Percentiles rank a stretch among this genome's conserved stretches.
Conservation (phyloP, 202 grass and related monocot species). For the Setaria viridis region DNA sequence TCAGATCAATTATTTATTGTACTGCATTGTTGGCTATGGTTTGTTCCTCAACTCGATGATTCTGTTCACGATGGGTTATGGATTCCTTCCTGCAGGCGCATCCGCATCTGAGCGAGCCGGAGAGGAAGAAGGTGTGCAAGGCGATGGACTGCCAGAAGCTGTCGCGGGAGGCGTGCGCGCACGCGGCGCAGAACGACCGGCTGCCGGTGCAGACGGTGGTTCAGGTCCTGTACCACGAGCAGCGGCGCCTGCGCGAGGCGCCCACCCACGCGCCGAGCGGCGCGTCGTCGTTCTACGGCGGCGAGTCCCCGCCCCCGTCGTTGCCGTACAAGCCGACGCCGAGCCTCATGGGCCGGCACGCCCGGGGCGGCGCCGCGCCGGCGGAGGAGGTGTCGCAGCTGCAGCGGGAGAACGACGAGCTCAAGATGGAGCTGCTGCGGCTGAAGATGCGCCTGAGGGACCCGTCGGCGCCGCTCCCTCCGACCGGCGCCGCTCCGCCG, state of each 20-base stretch:
- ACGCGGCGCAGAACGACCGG: conserved; percentile 91
- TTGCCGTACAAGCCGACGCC: conserved; percentile 45
- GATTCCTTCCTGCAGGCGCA: conserved; percentile 56
- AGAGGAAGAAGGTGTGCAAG: conserved; percentile 81
- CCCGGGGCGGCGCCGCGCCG: conserved; percentile 34
- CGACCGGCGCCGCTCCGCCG: background rate
- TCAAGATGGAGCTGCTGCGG: conserved; percentile 67
- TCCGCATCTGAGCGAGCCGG: conserved; percentile 59
- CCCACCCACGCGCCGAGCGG: conserved; percentile 37
- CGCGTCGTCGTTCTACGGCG: conserved; percentile 40
- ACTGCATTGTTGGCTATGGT: background rate
- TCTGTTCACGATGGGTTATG: background rate
- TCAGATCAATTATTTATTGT: background rate
- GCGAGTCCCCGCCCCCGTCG: conserved; percentile 61
- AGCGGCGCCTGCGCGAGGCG: conserved; percentile 65
- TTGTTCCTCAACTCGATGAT: background rate
- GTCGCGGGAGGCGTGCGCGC: conserved; percentile 89
- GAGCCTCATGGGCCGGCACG: conserved; percentile 43
- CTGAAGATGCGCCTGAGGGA: conserved; percentile 68
- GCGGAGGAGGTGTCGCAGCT: conserved; percentile 71
- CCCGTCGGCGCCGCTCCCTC: background rate
- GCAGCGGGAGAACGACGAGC: conserved; percentile 90
- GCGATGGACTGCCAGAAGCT: conserved; percentile 87
- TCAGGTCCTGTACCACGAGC: conserved; percentile 85
- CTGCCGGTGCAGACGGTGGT: conserved; percentile 88